phyloP scores from a whole-genome alignment of 768 basidiomycete genomes.

The Tephrocybe rancida region DNA sequence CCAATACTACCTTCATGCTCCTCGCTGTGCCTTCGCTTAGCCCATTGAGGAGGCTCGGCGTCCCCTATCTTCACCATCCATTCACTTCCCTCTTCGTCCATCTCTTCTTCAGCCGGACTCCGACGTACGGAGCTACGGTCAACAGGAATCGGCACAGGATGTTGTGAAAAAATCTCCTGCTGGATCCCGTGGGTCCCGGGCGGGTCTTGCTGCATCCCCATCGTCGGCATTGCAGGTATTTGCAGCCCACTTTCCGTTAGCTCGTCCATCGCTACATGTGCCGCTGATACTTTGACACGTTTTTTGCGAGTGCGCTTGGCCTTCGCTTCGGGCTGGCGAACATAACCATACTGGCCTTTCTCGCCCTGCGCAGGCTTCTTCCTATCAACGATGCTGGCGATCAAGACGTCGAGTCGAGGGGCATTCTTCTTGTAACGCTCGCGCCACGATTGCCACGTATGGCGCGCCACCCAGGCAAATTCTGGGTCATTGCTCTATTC shows the following conservation, averaged over 20 bases:
- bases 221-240: constrained; percentile 16
- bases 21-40: constrained; percentile 54
- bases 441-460: constrained; percentile 91
- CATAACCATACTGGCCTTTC: constrained; percentile 83
- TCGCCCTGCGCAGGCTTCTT: constrained; percentile 71
- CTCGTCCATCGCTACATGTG: constrained; percentile 26
- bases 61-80: constrained; percentile 71
- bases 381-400: constrained; percentile 66
- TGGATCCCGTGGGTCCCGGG: neutral
- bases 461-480: constrained; percentile 77
- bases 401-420: constrained; percentile 62
- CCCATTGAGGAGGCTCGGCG: constrained; percentile 69
- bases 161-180: constrained; percentile 18
- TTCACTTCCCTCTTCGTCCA: constrained; percentile 63
- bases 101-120: constrained; percentile 65
- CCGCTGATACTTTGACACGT: constrained; percentile 32
- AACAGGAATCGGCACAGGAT: constrained; percentile 26
- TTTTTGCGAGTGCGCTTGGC: constrained; percentile 58
- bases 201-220: neutral
- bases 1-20: constrained; percentile 34
- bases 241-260: constrained; percentile 20
- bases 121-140: constrained; percentile 36
- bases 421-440: constrained; percentile 88
- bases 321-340: constrained; percentile 74
- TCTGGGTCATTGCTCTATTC: constrained; percentile 65